These are phyloP conservation scores for Hyphopichia wangnamkhiaoensis DNA, from an alignment of 1,139 yeast genomes.

Conservation along the genomic window DNA sequence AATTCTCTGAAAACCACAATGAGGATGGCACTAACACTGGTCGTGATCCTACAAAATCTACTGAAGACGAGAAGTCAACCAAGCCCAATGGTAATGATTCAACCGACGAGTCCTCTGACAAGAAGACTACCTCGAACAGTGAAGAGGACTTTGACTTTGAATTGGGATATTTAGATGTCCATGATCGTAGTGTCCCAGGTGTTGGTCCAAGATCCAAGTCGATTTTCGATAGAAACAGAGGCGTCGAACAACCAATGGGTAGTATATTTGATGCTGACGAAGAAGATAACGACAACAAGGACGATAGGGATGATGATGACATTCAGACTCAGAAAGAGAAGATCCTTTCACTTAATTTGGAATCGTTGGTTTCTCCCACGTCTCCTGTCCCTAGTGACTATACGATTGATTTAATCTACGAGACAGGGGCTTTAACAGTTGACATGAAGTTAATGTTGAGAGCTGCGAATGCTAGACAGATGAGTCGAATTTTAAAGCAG, in stretches of 20 bases:
- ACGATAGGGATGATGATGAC: slow-evolving; percentile 16
- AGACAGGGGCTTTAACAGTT: slow-evolving; percentile 58
- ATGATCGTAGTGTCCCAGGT: slow-evolving; percentile 18
- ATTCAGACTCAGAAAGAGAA: slow-evolving; percentile 15
- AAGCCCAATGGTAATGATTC: slow-evolving; percentile 10
- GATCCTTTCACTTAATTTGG: slow-evolving; percentile 40
- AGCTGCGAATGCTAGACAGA: slow-evolving; percentile 59
- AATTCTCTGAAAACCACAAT: slow-evolving; percentile 1
- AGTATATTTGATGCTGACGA: slow-evolving; percentile 7
- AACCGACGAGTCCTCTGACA: slow-evolving; percentile 22
- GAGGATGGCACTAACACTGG: slow-evolving; percentile 9
- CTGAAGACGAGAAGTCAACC: slow-evolving; percentile 4
- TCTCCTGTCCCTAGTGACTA: slow-evolving; percentile 55
- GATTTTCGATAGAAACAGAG: slow-evolving; percentile 33
- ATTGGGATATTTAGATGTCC: slow-evolving; percentile 30
- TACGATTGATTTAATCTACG: slow-evolving; percentile 59
- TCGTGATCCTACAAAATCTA: slow-evolving; percentile 7
- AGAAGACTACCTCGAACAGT: slow-evolving; percentile 18
- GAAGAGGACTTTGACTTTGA: slow-evolving; percentile 26
- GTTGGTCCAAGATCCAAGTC: slow-evolving; percentile 40
- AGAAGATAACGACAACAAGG: slow-evolving; percentile 10
- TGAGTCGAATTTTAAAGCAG: slow-evolving; percentile 45
- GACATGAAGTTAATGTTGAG: slow-evolving; percentile 67
- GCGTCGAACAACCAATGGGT: slow-evolving; percentile 9
- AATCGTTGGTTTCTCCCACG: slow-evolving; percentile 52